Evolutionary conservation across 768 basidiomycete species (phyloP).

Genomic region (Russula abietina): DNA sequence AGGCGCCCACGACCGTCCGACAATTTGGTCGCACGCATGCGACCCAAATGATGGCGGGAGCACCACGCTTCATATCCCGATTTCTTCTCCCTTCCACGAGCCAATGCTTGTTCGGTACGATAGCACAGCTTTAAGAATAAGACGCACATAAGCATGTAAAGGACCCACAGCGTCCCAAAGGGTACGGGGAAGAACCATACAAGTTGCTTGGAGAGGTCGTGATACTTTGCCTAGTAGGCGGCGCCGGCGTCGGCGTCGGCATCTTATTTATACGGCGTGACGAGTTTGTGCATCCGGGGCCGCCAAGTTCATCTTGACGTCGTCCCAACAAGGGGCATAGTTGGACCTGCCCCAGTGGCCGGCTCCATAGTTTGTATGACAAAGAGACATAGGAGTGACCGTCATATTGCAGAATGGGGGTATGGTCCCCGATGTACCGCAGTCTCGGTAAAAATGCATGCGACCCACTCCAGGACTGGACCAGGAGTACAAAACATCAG

Average conservation of each 20-base stretch:
- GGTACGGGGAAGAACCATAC: not conserved
- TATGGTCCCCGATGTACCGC: not conserved
- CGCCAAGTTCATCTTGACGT: not conserved
- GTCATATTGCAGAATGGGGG: too few relatives aligned
- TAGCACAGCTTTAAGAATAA: not conserved
- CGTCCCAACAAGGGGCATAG: not conserved
- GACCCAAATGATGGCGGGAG: not conserved
- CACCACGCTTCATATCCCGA: not conserved
- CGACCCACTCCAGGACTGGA: not conserved
- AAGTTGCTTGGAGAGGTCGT: not conserved
- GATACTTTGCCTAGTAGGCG: not conserved
- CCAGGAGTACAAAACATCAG: not conserved
- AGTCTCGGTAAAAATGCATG: not conserved
- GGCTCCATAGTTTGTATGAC: not conserved
- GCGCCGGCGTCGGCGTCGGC: too few relatives aligned
- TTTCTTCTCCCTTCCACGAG: not conserved
- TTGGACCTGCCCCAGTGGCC: too few relatives aligned
- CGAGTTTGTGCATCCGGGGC: not conserved
- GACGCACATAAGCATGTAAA: too few relatives aligned
- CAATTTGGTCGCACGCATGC: not conserved
- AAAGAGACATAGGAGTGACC: too few relatives aligned
- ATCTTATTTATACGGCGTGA: not conserved
- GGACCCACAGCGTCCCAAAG: too few relatives aligned
- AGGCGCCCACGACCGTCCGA: not conserved
- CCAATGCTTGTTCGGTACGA: not conserved